Percentiles rank a stretch among this genome's conserved stretches.
These are phyloP conservation scores for Cercospora nicotianae DNA, from an alignment of 2,329 filamentous ascomycete genomes.

Conservation along the genomic window DNA sequence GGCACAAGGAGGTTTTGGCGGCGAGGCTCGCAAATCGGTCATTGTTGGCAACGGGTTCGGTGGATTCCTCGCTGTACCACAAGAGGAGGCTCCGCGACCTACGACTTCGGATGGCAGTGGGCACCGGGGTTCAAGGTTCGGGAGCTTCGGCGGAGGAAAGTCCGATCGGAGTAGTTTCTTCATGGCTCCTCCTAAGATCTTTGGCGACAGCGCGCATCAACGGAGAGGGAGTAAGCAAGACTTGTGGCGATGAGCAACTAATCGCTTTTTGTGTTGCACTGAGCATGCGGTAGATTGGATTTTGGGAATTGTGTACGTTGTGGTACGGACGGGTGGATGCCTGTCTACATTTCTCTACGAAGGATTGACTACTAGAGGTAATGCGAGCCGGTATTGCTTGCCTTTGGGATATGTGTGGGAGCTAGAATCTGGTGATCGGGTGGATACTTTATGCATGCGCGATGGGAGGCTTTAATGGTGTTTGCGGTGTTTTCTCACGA, in stretches of 20 bases:
- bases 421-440: not conserved
- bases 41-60: constrained; percentile 69
- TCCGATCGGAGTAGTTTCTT: constrained; percentile 29
- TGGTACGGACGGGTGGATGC: not conserved
- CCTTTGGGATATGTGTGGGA: not conserved
- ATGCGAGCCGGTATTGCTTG: constrained; percentile 17
- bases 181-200: constrained; percentile 35
- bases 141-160: constrained; percentile 16
- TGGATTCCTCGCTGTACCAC: constrained; percentile 64
- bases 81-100: constrained; percentile 45
- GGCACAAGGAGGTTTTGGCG: constrained; percentile 49
- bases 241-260: constrained; percentile 35
- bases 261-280: not conserved
- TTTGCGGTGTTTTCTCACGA: not conserved
- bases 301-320: not conserved
- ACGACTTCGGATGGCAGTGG: constrained; percentile 31
- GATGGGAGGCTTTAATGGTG: not conserved
- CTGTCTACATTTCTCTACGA: not conserved
- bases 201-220: constrained; percentile 27
- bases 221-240: constrained; percentile 39
- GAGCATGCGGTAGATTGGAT: not conserved
- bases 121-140: constrained; percentile 20
- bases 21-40: constrained; percentile 60
- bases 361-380: not conserved
- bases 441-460: not conserved